Percentiles rank a stretch among this genome's conserved stretches.
Conservation (phyloP, 805 yeast genomes). For the Candida ponderosae region DNA sequence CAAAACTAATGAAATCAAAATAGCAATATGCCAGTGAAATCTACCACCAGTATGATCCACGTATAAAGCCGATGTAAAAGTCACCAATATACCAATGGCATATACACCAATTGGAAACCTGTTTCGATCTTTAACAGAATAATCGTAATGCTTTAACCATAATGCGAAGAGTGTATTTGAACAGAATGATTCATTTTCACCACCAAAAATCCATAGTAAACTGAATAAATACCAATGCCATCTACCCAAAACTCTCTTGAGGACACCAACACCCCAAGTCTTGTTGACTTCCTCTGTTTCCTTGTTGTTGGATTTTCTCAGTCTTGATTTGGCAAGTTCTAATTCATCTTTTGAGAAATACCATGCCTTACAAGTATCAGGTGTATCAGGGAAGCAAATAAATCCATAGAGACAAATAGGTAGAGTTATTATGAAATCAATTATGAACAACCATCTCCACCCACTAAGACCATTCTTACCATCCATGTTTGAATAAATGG, state of each 20-base stretch:
- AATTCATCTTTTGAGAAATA: constrained; percentile 34
- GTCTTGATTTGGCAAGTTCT: constrained; percentile 33
- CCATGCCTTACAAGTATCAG: constrained; percentile 35
- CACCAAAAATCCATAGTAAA: constrained; percentile 43
- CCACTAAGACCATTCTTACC: constrained; percentile 45
- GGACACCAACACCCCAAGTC: constrained; percentile 21
- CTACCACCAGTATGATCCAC: constrained; percentile 33
- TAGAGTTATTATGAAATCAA: constrained; percentile 50
- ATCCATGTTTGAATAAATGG: constrained; percentile 38
- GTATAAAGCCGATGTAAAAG: constrained; percentile 34
- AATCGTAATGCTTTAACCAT: constrained; percentile 34
- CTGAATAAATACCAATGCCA: constrained; percentile 56
- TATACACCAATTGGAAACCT: constrained; percentile 49
- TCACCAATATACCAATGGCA: constrained; percentile 42
- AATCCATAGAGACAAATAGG: constrained; percentile 53
- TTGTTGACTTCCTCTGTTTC: constrained; percentile 18
- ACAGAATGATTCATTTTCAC: constrained; percentile 38
- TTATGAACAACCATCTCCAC: constrained; percentile 64
- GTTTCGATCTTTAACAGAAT: constrained; percentile 37
- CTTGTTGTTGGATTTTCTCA: constrained; percentile 25
- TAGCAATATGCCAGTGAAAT: constrained; percentile 45
- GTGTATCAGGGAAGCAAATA: constrained; percentile 51
- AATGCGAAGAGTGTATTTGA: constrained; percentile 39
- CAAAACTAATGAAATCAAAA: constrained; percentile 34
- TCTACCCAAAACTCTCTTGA: constrained; percentile 37